phyloP scores from a whole-genome alignment of 2,329 filamentous ascomycete genomes.

The Fusarium sp. region DNA sequence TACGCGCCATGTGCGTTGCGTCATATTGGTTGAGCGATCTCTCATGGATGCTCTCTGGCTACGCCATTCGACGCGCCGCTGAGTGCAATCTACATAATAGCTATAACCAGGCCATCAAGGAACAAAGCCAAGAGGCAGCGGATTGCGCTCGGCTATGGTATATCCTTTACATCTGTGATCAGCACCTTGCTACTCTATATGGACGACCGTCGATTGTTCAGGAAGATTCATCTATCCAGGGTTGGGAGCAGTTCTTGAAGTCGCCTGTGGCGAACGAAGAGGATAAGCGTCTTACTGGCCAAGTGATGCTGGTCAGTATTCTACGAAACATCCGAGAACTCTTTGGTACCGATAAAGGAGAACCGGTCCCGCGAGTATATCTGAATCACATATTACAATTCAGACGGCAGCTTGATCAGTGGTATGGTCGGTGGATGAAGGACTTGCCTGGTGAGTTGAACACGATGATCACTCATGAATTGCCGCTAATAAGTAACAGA shows the following conservation, averaged over 20 bases:
- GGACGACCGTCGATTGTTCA: slow-evolving; percentile 71
- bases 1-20: slow-evolving; percentile 72
- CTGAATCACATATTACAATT: slow-evolving; percentile 62
- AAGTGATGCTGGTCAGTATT: slow-evolving; percentile 72
- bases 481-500: slow-evolving; percentile 44
- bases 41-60: slow-evolving; percentile 73
- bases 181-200: slow-evolving; percentile 73
- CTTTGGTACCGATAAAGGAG: slow-evolving; percentile 70
- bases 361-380: slow-evolving; percentile 66
- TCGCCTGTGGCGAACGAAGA: slow-evolving; percentile 65
- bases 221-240: slow-evolving; percentile 70
- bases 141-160: slow-evolving; percentile 74
- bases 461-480: rapidly evolving
- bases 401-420: slow-evolving; percentile 56
- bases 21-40: slow-evolving; percentile 75
- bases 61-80: slow-evolving; percentile 65
- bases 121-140: slow-evolving; percentile 60
- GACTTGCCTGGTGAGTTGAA: slow-evolving; percentile 50
- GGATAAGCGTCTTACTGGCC: slow-evolving; percentile 71
- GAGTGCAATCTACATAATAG: slow-evolving; percentile 63
- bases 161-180: slow-evolving; percentile 72
- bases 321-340: slow-evolving; percentile 68
- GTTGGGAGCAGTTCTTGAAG: slow-evolving; percentile 70
- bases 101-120: slow-evolving; percentile 57
- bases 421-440: slow-evolving; percentile 56